Evolutionary conservation across 352 stramenopile genomes (phyloP), one percentile per base, ranked within the genome.

Genomic region (Globisporangium solare): DNA sequence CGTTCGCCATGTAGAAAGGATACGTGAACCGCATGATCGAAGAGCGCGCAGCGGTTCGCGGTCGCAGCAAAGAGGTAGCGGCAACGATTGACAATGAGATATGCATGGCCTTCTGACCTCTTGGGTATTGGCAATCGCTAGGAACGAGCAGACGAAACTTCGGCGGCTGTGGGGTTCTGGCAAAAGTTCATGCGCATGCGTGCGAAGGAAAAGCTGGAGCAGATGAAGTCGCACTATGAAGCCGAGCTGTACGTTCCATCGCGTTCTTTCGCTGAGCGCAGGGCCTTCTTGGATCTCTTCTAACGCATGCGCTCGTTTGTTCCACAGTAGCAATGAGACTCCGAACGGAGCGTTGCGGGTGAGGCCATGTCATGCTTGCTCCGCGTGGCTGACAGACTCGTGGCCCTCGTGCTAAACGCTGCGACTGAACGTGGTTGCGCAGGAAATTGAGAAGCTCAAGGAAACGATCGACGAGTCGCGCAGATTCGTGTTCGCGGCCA

Each of bases 401-500:
- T n/a, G n/a, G n/a, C n/a, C n/a, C n/a, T 43, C 0, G 17, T 43
- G 39, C 3, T 18, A 43, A 43, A 43, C 12, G 12, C 13, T 43
- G 2, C 17, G 5, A 42, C 3, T 61, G n/a, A 56, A 56, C 1
- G 57, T 17, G 27, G 15, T 32, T 51, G 39, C 18, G 8, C 48
- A 86, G 73, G 73, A 85, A 47, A 88, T 88, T 22, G 77, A 88
- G 50, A 67, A 68, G 7, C 47, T 89, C 21, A 76, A 77, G 63
- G 77, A 87, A 52, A 72, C 56, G 15, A 63, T 86, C 7, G 63
- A 66, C 10, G 79, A 90, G 47, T 76, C 74, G 0, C 51, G 79
- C 6, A 84, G 78, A 32, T 55, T 90, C 15, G 73, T 87, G 0
- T 84, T 83, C 48, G 64, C 66, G n/a, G 74, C 77, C 3, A 84